Percentiles rank a stretch among this genome's conserved stretches.
Evolutionary conservation across 345 rosid species (phyloP).

Genomic region (Nephelium lappaceum): DNA sequence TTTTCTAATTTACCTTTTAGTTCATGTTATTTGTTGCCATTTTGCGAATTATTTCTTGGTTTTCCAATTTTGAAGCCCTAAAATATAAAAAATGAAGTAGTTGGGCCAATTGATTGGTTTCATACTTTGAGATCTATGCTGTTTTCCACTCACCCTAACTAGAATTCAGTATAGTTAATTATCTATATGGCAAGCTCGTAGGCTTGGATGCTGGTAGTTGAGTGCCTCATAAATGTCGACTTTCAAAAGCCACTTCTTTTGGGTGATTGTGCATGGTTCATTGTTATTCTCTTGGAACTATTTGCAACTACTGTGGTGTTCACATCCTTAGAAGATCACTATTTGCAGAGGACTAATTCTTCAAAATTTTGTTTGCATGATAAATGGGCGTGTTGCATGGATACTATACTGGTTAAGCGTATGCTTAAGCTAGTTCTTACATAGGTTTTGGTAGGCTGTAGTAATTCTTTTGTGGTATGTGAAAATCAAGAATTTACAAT

Average conservation of each 20-base stretch:
- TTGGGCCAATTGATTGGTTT: neutral
- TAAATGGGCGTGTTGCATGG: neutral
- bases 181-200: neutral
- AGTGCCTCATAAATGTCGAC: neutral
- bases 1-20: neutral
- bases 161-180: neutral
- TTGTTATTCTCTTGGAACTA: neutral
- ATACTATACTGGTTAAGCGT: neutral
- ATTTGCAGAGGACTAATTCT: neutral
- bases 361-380: neutral
- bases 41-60: neutral
- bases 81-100: neutral
- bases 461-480: conserved; percentile 1
- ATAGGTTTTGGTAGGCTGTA: neutral
- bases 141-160: neutral
- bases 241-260: neutral
- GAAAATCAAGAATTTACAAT: neutral
- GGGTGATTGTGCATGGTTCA: neutral
- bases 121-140: neutral
- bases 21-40: neutral
- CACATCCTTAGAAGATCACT: conserved; percentile 2
- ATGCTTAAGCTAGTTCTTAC: neutral
- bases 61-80: neutral
- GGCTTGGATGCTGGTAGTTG: neutral
- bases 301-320: neutral